phyloP scores from a whole-genome alignment of 768 basidiomycete species.

The Rhizopogon sp. region DNA sequence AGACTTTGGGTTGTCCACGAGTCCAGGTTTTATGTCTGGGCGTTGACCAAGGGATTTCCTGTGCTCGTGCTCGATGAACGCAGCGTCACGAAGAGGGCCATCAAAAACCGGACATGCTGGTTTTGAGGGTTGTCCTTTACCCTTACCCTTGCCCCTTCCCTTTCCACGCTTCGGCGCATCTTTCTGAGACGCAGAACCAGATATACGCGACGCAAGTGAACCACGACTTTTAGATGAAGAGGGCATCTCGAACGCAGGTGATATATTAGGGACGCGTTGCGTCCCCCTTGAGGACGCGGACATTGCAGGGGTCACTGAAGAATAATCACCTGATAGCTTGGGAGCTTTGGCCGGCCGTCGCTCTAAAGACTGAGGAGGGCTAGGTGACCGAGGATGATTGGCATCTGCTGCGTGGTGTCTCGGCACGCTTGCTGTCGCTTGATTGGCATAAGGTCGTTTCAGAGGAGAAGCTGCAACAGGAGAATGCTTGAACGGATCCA shows the following conservation, averaged over 20 bases:
- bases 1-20: conserved; percentile 46
- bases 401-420: conserved; percentile 23
- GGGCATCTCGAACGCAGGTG: conserved; percentile 23
- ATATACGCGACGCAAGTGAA: conserved; percentile 1
- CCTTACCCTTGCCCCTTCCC: neutral
- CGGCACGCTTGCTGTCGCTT: conserved; percentile 22
- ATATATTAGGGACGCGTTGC: conserved; percentile 10
- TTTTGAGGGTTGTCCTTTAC: neutral
- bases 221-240: conserved; percentile 18
- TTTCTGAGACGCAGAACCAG: neutral
- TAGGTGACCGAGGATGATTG: conserved; percentile 2
- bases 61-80: conserved; percentile 25
- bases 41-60: conserved; percentile 7
- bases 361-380: neutral
- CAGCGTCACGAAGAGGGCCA: conserved; percentile 33
- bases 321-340: conserved; percentile 1
- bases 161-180: neutral
- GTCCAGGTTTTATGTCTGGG: conserved; percentile 21
- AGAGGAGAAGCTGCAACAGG: conserved; percentile 20
- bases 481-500: conserved; percentile 33
- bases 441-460: conserved; percentile 46
- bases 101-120: conserved; percentile 10
- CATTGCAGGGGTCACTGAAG: neutral
- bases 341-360: conserved; percentile 15
- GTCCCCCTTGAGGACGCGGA: conserved; percentile 3